Conservation (phyloP, 1,284 basidiomycete genomes). For the Rugosomyces carneus region DNA sequence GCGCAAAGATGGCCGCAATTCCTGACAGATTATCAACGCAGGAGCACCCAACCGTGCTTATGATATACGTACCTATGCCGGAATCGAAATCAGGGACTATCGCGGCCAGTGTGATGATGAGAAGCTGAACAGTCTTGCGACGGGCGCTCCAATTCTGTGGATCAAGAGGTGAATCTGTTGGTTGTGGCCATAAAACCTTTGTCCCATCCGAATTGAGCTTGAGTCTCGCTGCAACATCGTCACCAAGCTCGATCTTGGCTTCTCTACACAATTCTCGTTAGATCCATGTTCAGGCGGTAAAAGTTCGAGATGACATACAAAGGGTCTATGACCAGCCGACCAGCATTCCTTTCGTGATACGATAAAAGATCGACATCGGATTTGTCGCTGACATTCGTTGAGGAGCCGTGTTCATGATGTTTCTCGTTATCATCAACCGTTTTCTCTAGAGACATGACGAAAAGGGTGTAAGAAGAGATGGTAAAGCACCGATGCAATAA, state of each 20-base stretch:
- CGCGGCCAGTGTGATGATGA: constrained; percentile 59
- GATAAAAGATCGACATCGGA: constrained; percentile 35
- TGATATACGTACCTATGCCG: constrained; percentile 41
- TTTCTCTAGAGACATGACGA: constrained; percentile 15
- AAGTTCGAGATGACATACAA: constrained; percentile 30
- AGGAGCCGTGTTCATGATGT: constrained; percentile 7
- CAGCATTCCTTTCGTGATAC: constrained; percentile 51
- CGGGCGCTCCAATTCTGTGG: constrained; percentile 55
- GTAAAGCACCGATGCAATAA: background rate
- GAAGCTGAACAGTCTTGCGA: constrained; percentile 47
- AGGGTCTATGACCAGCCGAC: constrained; percentile 58
- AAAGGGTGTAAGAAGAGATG: background rate
- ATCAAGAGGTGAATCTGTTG: constrained; percentile 55
- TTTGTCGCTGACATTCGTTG: constrained; percentile 4
- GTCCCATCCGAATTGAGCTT: constrained; percentile 43
- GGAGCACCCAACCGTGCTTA: background rate
- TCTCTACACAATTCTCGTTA: constrained; percentile 11
- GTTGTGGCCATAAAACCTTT: constrained; percentile 58
- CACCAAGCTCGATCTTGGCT: constrained; percentile 42
- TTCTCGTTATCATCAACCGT: constrained; percentile 4
- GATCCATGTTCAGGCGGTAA: background rate
- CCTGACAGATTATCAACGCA: constrained; percentile 26
- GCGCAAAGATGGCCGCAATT: constrained; percentile 53
- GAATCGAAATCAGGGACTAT: constrained; percentile 68
- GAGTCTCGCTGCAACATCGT: constrained; percentile 38